A percentile compares a stretch with the other conserved stretches of the same genome.
phyloP scores from a whole-genome alignment of 805 yeast species.

The Kodamaea nitidulidarum region DNA sequence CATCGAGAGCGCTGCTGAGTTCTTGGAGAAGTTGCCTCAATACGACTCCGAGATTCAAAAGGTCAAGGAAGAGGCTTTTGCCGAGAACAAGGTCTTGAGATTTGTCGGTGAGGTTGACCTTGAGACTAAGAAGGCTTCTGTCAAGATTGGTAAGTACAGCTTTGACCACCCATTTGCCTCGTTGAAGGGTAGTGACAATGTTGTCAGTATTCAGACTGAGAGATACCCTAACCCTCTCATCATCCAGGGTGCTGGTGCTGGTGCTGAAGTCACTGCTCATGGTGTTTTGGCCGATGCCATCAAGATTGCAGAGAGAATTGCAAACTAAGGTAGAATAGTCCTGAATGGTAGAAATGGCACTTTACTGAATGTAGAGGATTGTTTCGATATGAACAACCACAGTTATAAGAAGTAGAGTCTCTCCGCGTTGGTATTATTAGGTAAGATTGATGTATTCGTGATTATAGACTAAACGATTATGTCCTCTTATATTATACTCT shows the following conservation, averaged over 20 bases:
- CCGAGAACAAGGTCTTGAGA: conserved; percentile 82
- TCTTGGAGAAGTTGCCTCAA: conserved; percentile 72
- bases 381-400: too few relatives aligned
- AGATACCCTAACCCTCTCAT: conserved; percentile 92
- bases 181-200: conserved; percentile 93
- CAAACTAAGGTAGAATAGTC: conserved; percentile 27
- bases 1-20: conserved; percentile 70
- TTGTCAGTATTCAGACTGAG: conserved; percentile 83
- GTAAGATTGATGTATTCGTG: too few relatives aligned
- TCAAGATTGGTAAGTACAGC: conserved; percentile 84
- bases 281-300: conserved; percentile 94
- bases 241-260: conserved; percentile 97
- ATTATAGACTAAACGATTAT: too few relatives aligned
- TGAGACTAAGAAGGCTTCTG: conserved; percentile 63
- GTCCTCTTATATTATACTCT: too few relatives aligned
- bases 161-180: conserved; percentile 93
- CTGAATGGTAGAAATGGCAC: too few relatives aligned
- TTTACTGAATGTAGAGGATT: too few relatives aligned
- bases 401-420: too few relatives aligned
- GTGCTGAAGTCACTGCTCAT: conserved; percentile 62
- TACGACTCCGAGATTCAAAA: conserved; percentile 77
- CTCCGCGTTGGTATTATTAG: too few relatives aligned
- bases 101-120: conserved; percentile 90
- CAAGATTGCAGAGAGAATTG: conserved; percentile 85
- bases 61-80: conserved; percentile 75